Evolutionary conservation across 2,329 filamentous ascomycete genomes (phyloP).

Genomic region (Zelopaecilomyces penicillatus): DNA sequence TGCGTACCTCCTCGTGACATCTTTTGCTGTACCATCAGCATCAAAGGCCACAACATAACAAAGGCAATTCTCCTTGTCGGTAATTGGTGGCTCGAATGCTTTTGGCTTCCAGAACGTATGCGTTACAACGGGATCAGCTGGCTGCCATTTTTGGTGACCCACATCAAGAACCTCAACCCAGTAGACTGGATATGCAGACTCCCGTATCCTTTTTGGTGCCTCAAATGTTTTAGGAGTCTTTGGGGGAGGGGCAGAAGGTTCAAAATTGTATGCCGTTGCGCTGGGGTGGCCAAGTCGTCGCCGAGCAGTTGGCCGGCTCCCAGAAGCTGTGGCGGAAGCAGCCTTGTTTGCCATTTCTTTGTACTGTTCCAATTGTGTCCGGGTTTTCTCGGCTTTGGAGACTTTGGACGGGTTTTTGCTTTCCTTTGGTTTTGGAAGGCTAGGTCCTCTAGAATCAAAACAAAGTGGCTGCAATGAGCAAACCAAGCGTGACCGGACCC

Average conservation of each 20-base stretch:
- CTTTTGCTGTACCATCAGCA: conserved; percentile 65
- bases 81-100: conserved; percentile 74
- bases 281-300: conserved; percentile 45
- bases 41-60: conserved; percentile 82
- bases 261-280: conserved; percentile 43
- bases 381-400: conserved; percentile 23
- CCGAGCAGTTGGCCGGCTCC: conserved; percentile 30
- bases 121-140: conserved; percentile 78
- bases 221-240: conserved; percentile 23
- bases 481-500: conserved; percentile 72
- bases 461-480: conserved; percentile 82
- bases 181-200: conserved; percentile 75
- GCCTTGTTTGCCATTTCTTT: conserved; percentile 33
- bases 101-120: conserved; percentile 64
- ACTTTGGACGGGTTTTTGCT: conserved; percentile 21
- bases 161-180: conserved; percentile 91
- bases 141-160: conserved; percentile 84
- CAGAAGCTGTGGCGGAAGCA: conserved; percentile 15
- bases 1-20: conserved; percentile 81
- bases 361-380: conserved; percentile 13
- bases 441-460: conserved; percentile 49
- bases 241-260: conserved; percentile 34
- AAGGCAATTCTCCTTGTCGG: conserved; percentile 67
- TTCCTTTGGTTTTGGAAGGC: conserved; percentile 33
- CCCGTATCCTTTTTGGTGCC: conserved; percentile 42